These are phyloP conservation scores for Suillus subalutaceus DNA, from an alignment of 768 basidiomycete species.

Conservation along the genomic window DNA sequence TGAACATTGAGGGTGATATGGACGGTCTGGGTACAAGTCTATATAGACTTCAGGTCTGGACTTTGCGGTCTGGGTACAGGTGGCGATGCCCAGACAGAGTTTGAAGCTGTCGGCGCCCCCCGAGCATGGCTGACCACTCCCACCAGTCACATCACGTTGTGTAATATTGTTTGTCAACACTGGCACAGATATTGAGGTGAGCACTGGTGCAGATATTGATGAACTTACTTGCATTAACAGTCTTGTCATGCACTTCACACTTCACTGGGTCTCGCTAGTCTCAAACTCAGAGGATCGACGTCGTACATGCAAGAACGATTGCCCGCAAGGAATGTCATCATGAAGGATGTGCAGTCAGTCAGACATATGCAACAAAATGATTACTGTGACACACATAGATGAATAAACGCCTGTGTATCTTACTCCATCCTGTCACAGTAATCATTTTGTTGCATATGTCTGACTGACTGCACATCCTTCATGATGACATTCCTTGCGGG, in stretches of 20 bases:
- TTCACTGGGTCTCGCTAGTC: too few relatives aligned
- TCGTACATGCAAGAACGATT: constrained; percentile 47
- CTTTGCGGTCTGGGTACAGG: not conserved
- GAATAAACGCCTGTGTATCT: too few relatives aligned
- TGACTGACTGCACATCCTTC: constrained; percentile 1
- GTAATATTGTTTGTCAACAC: too few relatives aligned
- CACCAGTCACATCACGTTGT: not conserved
- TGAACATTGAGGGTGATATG: too few relatives aligned
- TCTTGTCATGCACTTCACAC: too few relatives aligned
- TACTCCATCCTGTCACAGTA: constrained; percentile 39
- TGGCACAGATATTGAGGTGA: too few relatives aligned
- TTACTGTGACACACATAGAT: too few relatives aligned
- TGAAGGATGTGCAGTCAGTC: constrained; percentile 20
- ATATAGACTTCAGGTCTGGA: too few relatives aligned
- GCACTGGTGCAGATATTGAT: too few relatives aligned
- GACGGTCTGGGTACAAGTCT: too few relatives aligned
- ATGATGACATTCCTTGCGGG: constrained; percentile 54
- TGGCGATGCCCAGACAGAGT: not conserved
- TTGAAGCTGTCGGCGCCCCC: not conserved
- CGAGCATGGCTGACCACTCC: not conserved
- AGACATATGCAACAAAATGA: not conserved
- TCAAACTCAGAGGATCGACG: not conserved
- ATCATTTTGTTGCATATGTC: not conserved
- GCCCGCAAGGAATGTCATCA: constrained; percentile 52
- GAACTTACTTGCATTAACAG: too few relatives aligned